phyloP scores from a whole-genome alignment of 768 basidiomycete genomes.

The Trametes cubensis region DNA sequence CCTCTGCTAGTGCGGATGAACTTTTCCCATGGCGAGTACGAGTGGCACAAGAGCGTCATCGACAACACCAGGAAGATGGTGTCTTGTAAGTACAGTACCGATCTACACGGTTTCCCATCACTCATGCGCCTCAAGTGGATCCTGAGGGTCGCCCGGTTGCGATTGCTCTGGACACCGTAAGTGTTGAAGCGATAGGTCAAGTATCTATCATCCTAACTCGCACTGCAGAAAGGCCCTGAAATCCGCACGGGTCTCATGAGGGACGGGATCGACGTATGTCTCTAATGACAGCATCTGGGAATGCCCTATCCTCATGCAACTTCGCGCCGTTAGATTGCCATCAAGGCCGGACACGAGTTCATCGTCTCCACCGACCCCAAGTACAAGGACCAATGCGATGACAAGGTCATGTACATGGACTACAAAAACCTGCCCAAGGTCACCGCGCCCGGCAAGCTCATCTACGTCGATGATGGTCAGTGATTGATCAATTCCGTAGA shows the following conservation, averaged over 20 bases:
- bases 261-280: conserved; percentile 80
- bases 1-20: conserved; percentile 90
- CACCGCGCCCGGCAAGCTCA: conserved; percentile 93
- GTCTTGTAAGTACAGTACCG: conserved; percentile 51
- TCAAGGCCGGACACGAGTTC: conserved; percentile 93
- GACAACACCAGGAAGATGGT: conserved; percentile 93
- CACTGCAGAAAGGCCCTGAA: conserved; percentile 92
- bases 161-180: conserved; percentile 94
- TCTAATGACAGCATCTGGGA: conserved; percentile 6
- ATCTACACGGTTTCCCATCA: not conserved
- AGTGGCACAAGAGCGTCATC: conserved; percentile 98
- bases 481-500: not conserved
- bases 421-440: conserved; percentile 95
- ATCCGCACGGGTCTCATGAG: conserved; percentile 96
- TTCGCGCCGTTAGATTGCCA: conserved; percentile 57
- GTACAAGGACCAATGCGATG: conserved; percentile 77
- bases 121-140: conserved; percentile 47
- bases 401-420: conserved; percentile 89
- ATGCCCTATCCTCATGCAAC: conserved; percentile 8
- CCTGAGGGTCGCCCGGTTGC: conserved; percentile 88
- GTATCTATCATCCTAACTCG: conserved; percentile 10
- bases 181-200: conserved; percentile 34
- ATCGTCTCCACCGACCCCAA: conserved; percentile 82
- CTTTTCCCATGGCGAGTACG: conserved; percentile 98
- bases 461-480: conserved; percentile 96